Evolutionary conservation across 768 basidiomycete species (phyloP).

Genomic region (Coprinopsis cinerea): DNA sequence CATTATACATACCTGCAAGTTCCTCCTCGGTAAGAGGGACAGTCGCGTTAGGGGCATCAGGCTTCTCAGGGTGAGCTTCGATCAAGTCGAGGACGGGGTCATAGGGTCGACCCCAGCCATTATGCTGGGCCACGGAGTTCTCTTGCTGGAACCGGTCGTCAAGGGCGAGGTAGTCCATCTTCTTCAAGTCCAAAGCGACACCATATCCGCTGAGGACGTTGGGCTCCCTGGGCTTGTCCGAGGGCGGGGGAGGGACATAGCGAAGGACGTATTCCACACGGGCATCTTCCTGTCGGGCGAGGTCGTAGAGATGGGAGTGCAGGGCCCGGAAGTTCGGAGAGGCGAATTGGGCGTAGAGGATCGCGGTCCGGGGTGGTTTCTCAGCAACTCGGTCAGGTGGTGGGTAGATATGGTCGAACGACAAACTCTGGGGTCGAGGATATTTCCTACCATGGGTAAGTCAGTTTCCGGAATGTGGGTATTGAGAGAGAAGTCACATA

Average conservation of each 20-base stretch:
- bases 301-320: slow-evolving; percentile 54
- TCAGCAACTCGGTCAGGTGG: slow-evolving; percentile 38
- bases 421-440: slow-evolving; percentile 44
- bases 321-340: slow-evolving; percentile 67
- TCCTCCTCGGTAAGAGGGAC: slow-evolving; percentile 49
- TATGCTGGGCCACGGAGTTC: slow-evolving; percentile 19
- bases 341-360: slow-evolving; percentile 69
- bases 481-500: slow-evolving; percentile 14
- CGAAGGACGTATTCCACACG: slow-evolving; percentile 72
- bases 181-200: slow-evolving; percentile 89
- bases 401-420: slow-evolving; percentile 76
- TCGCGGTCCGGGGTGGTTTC: slow-evolving; percentile 54
- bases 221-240: slow-evolving; percentile 5
- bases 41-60: slow-evolving; percentile 30
- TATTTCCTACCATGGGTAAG: slow-evolving; percentile 19
- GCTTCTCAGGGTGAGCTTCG: slow-evolving; percentile 33
- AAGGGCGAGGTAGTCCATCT: slow-evolving; percentile 91
- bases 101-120: slow-evolving; percentile 17
- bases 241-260: slow-evolving; percentile 46
- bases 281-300: slow-evolving; percentile 38
- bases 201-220: slow-evolving; percentile 77
- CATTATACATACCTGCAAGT: slow-evolving; percentile 37
- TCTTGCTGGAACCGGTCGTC: slow-evolving; percentile 62
- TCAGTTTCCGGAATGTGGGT: slow-evolving; percentile 5
- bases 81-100: slow-evolving; percentile 37